Evolutionary conservation across 2,329 filamentous ascomycete species (phyloP), one percentile per base, ranked within the genome.

Genomic region (Aspergillus sp.): DNA sequence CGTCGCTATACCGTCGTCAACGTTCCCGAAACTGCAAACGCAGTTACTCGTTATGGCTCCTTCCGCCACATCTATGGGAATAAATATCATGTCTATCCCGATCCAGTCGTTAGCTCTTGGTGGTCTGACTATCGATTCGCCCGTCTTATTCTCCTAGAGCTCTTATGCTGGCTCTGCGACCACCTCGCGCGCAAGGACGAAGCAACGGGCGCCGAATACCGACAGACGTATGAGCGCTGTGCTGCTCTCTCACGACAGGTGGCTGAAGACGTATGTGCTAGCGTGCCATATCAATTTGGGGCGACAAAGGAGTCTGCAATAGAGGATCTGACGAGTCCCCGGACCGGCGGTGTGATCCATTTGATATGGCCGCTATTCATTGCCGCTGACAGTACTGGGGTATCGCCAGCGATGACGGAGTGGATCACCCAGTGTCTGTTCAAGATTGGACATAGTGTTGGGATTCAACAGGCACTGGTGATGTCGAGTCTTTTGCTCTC

Each of bases 61-160:
- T 51, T 30, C 15, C 55, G 28, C 25, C 55, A 38, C 23, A 54
- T 66, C 9, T 61, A 63, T 48, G 47, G 60, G 8, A 60, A 60
- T 22, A 57, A 59, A 46, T 69, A 69, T 41, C 66, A 72, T 30
- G 19, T 66, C 15, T 72, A 69, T 45, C 61, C 59, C 3, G 61
- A 65, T n/a, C 49, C 64, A n/a, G 51, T 47, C 3, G n/a, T 66
- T 8, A 64, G 65, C 23, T 54, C 60, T n/a, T 60, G 63, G 57
- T 71, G 70, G 69, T 71, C 66, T 38, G 58, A 66, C 15, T 66
- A 69, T 51, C 68, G 67, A 3, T 68, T 69, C 59, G 63, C 65
- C n/a, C 65, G 67, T 13, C 64, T 71, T 8, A 57, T 66, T 22
- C 54, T 71, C 7, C 56, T 67, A 5, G 60, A 56, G 17, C 58